phyloP scores from a whole-genome alignment of 1,284 basidiomycete species.

The Anthracocystis panici-leucophaei region DNA sequence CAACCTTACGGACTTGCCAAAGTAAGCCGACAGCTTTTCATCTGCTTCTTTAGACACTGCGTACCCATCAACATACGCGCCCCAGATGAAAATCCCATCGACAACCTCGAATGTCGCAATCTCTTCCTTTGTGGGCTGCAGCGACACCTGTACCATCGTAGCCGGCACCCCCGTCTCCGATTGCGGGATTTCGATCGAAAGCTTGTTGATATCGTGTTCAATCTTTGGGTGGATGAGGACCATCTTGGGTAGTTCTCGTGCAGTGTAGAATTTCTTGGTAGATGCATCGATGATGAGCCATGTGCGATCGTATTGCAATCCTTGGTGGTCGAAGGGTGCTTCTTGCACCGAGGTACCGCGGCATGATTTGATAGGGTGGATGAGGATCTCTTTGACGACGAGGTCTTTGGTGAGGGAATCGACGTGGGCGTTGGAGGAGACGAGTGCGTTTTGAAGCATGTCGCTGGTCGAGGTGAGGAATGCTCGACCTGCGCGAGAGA shows the following conservation, averaged over 20 bases:
- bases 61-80: conserved; percentile 55
- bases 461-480: conserved; percentile 41
- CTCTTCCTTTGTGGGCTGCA: conserved; percentile 45
- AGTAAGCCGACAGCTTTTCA: conserved; percentile 54
- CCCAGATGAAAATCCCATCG: conserved; percentile 60
- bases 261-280: conserved; percentile 58
- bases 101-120: conserved; percentile 51
- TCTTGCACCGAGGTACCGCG: conserved; percentile 54
- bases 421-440: conserved; percentile 37
- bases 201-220: conserved; percentile 28
- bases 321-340: conserved; percentile 50
- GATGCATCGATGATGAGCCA: conserved; percentile 64
- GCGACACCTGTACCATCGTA: conserved; percentile 32
- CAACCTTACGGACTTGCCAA: conserved; percentile 57
- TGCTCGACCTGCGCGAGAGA: conserved; percentile 22
- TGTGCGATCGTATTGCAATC: conserved; percentile 60
- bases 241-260: conserved; percentile 62
- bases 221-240: conserved; percentile 59
- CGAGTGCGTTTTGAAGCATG: conserved; percentile 48
- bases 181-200: conserved; percentile 58
- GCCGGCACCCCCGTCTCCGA: conserved; percentile 39
- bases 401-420: conserved; percentile 48
- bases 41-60: conserved; percentile 59
- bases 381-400: conserved; percentile 41
- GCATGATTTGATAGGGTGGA: conserved; percentile 67